A percentile compares a stretch with the other conserved stretches of the same genome.
Evolutionary conservation across 345 rosid species (phyloP).

Genomic region (Moricandia arvensis): DNA sequence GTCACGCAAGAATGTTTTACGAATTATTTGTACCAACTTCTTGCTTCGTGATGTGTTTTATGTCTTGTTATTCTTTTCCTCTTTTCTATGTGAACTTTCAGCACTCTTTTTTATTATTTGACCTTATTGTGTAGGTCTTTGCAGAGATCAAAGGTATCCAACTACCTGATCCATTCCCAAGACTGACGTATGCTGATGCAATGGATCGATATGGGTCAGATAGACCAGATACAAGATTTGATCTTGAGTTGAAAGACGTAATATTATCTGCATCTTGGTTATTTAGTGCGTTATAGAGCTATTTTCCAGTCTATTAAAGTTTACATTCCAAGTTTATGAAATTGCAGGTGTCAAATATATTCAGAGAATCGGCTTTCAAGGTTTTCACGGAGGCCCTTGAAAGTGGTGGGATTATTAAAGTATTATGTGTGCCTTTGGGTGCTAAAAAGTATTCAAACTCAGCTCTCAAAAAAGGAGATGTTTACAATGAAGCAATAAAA

Average conservation of each 20-base stretch:
- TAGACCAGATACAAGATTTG: constrained; percentile 89
- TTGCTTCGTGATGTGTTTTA: constrained; percentile 10
- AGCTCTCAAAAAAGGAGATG: constrained; percentile 91
- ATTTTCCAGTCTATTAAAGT: not conserved
- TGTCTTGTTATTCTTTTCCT: not conserved
- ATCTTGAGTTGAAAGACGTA: constrained; percentile 91
- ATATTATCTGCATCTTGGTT: constrained; percentile 22
- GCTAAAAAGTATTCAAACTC: constrained; percentile 75
- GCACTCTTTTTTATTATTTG: too few relatives aligned
- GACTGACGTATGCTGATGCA: constrained; percentile 90
- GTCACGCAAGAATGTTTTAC: not conserved
- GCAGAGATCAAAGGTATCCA: constrained; percentile 71
- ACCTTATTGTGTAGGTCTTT: constrained; percentile 61
- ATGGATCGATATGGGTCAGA: constrained; percentile 87
- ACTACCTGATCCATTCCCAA: constrained; percentile 80
- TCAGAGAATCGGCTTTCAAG: constrained; percentile 65
- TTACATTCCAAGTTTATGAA: constrained; percentile 10
- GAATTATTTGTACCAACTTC: not conserved
- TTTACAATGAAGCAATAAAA: constrained; percentile 71
- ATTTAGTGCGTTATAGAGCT: not conserved
- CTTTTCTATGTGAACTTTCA: too few relatives aligned
- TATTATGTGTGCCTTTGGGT: constrained; percentile 73
- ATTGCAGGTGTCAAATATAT: constrained; percentile 83
- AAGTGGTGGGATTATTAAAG: constrained; percentile 73
- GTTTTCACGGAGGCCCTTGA: constrained; percentile 68